Evolutionary conservation across 2,329 filamentous ascomycete species (phyloP).

Genomic region (Fusarium oxysporum): DNA sequence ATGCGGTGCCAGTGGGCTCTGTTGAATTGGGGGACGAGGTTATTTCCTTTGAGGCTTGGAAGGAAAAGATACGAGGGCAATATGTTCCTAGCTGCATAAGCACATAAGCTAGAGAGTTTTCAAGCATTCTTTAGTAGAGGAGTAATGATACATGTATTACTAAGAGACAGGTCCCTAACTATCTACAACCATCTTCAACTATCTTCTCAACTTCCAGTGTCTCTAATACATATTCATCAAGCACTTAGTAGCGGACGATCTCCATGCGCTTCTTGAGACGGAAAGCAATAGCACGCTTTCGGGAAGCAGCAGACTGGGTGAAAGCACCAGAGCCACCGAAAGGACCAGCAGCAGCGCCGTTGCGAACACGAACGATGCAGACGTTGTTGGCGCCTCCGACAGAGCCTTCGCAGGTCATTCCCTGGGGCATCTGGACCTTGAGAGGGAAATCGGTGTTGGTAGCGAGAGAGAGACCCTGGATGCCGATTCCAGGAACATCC

Average conservation of each 20-base stretch:
- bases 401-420: slow-evolving; percentile 73
- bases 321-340: slow-evolving; percentile 76
- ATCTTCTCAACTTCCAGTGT: neutral
- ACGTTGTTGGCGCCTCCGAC: slow-evolving; percentile 70
- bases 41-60: neutral
- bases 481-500: slow-evolving; percentile 68
- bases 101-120: accelerated
- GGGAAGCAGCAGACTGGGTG: slow-evolving; percentile 67
- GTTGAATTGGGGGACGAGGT: neutral
- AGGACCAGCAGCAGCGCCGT: slow-evolving; percentile 70
- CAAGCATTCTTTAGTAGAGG: accelerated
- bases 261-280: slow-evolving; percentile 54
- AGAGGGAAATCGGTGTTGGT: slow-evolving; percentile 73
- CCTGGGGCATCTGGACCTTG: slow-evolving; percentile 73
- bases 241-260: slow-evolving; percentile 38
- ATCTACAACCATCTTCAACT: accelerated
- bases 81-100: neutral
- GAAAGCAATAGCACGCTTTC: slow-evolving; percentile 72
- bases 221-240: accelerated
- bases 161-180: accelerated
- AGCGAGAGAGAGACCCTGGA: slow-evolving; percentile 68
- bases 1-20: neutral
- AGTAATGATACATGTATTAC: neutral
- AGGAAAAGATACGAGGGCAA: neutral
- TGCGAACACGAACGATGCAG: slow-evolving; percentile 74